Conservation (phyloP, 1,139 yeast species). For the Dujonia santamariae region DNA sequence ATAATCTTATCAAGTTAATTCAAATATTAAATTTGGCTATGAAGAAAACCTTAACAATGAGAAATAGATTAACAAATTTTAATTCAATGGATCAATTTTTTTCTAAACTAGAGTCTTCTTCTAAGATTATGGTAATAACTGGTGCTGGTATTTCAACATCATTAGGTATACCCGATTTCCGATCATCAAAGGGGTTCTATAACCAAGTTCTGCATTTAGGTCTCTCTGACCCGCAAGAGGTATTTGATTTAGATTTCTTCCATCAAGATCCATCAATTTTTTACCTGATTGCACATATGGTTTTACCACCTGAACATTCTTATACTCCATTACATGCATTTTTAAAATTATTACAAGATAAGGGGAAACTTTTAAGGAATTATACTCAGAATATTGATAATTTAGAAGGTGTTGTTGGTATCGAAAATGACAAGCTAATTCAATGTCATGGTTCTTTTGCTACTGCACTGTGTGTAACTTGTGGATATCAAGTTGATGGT, state of each 20-base stretch:
- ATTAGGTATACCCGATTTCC: constrained; percentile 91
- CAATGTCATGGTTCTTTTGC: constrained; percentile 98
- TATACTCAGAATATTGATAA: constrained; percentile 96
- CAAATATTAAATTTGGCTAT: constrained; percentile 57
- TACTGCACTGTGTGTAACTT: constrained; percentile 81
- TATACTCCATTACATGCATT: constrained; percentile 87
- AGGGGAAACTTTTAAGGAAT: constrained; percentile 77
- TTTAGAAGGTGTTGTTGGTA: constrained; percentile 81
- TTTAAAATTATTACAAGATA: constrained; percentile 69
- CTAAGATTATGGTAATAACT: constrained; percentile 73
- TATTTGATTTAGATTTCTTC: constrained; percentile 76
- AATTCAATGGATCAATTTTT: constrained; percentile 61
- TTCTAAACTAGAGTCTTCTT: constrained; percentile 49
- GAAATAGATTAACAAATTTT: constrained; percentile 52
- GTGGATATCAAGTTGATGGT: constrained; percentile 69
- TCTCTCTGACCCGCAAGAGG: constrained; percentile 89
- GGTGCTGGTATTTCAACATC: constrained; percentile 97
- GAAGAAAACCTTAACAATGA: constrained; percentile 52
- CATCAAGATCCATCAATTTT: constrained; percentile 77
- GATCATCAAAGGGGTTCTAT: constrained; percentile 88
- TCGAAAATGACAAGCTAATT: constrained; percentile 63
- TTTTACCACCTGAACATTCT: constrained; percentile 73
- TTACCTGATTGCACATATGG: constrained; percentile 84
- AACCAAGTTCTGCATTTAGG: constrained; percentile 69
- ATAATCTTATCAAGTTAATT: constrained; percentile 46